Conservation (phyloP, 805 yeast species). For the Ogataea trehalophila region DNA sequence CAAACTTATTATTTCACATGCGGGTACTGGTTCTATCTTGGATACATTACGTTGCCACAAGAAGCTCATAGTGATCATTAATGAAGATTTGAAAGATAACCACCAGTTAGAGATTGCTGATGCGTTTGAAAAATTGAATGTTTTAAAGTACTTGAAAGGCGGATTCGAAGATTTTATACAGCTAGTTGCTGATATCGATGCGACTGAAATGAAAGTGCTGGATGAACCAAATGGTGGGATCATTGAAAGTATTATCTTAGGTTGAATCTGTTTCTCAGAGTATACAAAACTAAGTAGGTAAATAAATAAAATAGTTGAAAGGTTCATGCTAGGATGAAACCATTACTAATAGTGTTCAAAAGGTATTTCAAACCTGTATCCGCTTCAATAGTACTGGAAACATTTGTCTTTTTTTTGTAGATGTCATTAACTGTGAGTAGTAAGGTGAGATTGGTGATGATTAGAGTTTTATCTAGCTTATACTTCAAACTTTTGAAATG, state of each 20-base stretch:
- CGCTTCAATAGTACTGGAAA: slow-evolving; percentile 1
- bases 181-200: slow-evolving; percentile 11
- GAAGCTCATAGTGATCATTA: slow-evolving; percentile 65
- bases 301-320: neutral
- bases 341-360: slow-evolving; percentile 4
- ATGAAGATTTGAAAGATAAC: slow-evolving; percentile 73
- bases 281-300: neutral
- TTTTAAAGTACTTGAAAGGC: slow-evolving; percentile 22
- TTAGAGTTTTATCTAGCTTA: slow-evolving; percentile 12
- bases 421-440: slow-evolving; percentile 13
- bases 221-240: slow-evolving; percentile 20
- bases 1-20: slow-evolving; percentile 77
- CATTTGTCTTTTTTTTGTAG: neutral
- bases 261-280: neutral
- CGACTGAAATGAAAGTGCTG: slow-evolving; percentile 11
- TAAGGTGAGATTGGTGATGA: slow-evolving; percentile 9
- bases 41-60: slow-evolving; percentile 60
- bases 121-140: slow-evolving; percentile 37
- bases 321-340: slow-evolving; percentile 5
- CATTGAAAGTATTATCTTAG: slow-evolving; percentile 17
- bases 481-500: slow-evolving; percentile 6
- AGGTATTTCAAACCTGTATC: slow-evolving; percentile 6
- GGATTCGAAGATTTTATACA: slow-evolving; percentile 13
- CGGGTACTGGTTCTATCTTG: slow-evolving; percentile 86
- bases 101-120: slow-evolving; percentile 77